A percentile compares a stretch with the other conserved stretches of the same genome.
phyloP scores from a whole-genome alignment of 345 rosid species.

The Salix exigua region DNA sequence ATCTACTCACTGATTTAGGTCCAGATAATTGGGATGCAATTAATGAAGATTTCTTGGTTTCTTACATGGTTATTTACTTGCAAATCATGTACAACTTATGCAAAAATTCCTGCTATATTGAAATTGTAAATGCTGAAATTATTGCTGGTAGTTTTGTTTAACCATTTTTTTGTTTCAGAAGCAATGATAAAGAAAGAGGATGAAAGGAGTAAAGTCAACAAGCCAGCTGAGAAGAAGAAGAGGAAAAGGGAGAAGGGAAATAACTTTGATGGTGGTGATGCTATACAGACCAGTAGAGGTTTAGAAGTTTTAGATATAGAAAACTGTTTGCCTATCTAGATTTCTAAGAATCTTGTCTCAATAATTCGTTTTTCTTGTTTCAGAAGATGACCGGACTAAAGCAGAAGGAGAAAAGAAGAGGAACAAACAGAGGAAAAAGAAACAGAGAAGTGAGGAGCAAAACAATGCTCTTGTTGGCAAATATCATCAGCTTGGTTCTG shows the following conservation, averaged over 20 bases:
- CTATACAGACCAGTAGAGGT: conserved; percentile 12
- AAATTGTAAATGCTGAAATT: not conserved
- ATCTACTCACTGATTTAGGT: not conserved
- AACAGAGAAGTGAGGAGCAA: conserved; percentile 12
- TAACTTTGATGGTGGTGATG: not conserved
- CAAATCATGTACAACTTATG: not conserved
- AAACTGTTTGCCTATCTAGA: not conserved
- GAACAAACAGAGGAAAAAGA: conserved; percentile 26
- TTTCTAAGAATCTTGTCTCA: not conserved
- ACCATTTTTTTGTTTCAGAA: conserved; percentile 16
- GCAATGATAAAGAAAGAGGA: conserved; percentile 13
- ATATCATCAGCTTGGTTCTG: conserved; percentile 6
- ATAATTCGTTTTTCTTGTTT: conserved; percentile 6
- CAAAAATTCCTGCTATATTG: not conserved
- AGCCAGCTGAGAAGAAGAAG: conserved; percentile 23
- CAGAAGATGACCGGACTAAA: conserved; percentile 6
- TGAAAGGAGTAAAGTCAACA: conserved; percentile 10
- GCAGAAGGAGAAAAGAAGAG: conserved; percentile 15
- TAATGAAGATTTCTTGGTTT: conserved; percentile 4
- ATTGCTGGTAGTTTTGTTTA: not conserved
- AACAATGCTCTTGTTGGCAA: conserved; percentile 6
- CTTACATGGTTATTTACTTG: not conserved
- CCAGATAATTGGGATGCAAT: not conserved
- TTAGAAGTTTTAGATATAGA: not conserved
- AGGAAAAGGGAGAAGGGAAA: conserved; percentile 19